These are phyloP conservation scores for Andrographis paniculata DNA, from an alignment of 305 asterid species.

Conservation along the genomic window DNA sequence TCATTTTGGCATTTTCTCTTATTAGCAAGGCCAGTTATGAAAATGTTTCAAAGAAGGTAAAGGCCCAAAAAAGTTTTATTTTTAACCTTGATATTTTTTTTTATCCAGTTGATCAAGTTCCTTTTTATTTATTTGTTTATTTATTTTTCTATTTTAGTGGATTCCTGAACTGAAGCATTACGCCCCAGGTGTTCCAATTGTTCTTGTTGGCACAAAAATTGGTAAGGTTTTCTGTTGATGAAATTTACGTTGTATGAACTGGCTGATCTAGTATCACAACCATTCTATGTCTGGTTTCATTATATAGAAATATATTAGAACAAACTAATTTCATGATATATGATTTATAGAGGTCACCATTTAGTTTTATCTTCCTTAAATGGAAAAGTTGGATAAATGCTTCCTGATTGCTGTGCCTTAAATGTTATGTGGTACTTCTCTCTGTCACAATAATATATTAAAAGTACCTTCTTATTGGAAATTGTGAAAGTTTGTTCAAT, in stretches of 20 bases:
- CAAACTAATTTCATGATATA: conserved; percentile 4
- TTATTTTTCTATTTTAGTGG: conserved; percentile 19
- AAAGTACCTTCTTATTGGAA: neutral
- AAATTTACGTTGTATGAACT: conserved; percentile 6
- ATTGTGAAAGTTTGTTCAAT: neutral
- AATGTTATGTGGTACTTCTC: neutral
- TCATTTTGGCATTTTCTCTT: conserved; percentile 95
- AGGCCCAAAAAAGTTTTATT: conserved; percentile 11
- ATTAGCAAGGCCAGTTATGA: conserved; percentile 98
- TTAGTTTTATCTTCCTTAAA: conserved; percentile 4
- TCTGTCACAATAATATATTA: neutral
- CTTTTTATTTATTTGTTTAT: neutral
- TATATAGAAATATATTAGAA: neutral
- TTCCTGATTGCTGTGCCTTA: neutral
- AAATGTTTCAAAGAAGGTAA: conserved; percentile 93
- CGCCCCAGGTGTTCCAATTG: conserved; percentile 79
- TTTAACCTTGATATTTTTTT: conserved; percentile 2
- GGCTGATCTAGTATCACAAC: neutral
- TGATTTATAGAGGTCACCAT: neutral
- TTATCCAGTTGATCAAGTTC: neutral
- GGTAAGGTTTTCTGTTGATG: conserved; percentile 44
- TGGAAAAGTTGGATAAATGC: neutral
- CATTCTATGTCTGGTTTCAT: conserved; percentile 1
- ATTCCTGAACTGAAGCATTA: conserved; percentile 36
- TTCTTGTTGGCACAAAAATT: conserved; percentile 96